Evolutionary conservation across 768 basidiomycete genomes (phyloP).

Genomic region (Rhodosporidiobolus sp.): DNA sequence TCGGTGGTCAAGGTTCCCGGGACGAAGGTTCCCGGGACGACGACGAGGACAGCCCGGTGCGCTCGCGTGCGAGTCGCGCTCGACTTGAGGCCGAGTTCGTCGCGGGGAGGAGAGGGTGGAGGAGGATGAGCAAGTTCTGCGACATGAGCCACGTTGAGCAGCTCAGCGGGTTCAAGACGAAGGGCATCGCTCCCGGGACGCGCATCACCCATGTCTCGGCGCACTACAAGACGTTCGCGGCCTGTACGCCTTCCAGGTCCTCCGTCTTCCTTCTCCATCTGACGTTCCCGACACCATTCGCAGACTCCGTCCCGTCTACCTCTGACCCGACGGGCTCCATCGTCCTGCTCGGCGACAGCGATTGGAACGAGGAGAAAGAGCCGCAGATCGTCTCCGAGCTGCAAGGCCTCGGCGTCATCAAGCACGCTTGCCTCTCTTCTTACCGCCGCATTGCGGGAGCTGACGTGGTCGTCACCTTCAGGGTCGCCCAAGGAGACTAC

Average conservation of each 20-base stretch:
- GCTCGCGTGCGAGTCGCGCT: conserved; percentile 42
- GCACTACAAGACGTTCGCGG: conserved; percentile 75
- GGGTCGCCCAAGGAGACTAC: conserved; percentile 86
- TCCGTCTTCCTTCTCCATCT: not conserved
- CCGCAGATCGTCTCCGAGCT: conserved; percentile 70
- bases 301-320: conserved; percentile 57
- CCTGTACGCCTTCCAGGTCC: conserved; percentile 43
- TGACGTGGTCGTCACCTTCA: conserved; percentile 44
- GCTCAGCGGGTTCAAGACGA: conserved; percentile 19
- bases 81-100: conserved; percentile 33
- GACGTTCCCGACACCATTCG: not conserved
- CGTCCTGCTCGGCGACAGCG: conserved; percentile 59
- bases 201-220: conserved; percentile 67
- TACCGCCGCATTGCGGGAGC: no score
- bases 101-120: conserved; percentile 54
- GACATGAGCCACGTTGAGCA: conserved; percentile 29
- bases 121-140: conserved; percentile 24
- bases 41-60: conserved; percentile 21
- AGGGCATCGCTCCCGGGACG: not conserved
- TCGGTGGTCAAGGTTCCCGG: conserved; percentile 14
- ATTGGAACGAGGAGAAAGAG: conserved; percentile 47
- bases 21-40: not conserved
- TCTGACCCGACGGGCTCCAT: conserved; percentile 55
- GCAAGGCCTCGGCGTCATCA: conserved; percentile 71
- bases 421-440: conserved; percentile 20